Evolutionary conservation across 2,329 filamentous ascomycete genomes (phyloP).

Genomic region (Alternaria gansuensis): DNA sequence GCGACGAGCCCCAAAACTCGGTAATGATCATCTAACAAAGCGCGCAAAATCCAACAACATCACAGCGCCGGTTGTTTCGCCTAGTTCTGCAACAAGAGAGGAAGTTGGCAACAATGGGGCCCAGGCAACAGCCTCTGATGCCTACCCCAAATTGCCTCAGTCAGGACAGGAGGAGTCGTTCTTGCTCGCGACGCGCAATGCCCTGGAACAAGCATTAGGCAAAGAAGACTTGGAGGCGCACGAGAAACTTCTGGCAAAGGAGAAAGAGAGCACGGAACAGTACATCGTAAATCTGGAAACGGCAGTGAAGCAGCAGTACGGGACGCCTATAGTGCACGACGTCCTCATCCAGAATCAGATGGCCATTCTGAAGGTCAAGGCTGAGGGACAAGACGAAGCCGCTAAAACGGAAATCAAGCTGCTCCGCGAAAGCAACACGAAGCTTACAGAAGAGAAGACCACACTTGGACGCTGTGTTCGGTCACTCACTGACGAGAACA

Average conservation of each 20-base stretch:
- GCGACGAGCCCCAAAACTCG: neutral
- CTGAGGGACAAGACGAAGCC: neutral
- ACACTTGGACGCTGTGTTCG: neutral
- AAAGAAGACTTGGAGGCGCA: conserved; percentile 6
- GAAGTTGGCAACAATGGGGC: neutral
- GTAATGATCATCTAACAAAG: neutral
- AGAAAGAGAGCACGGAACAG: conserved; percentile 8
- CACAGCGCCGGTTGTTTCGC: neutral
- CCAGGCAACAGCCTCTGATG: neutral
- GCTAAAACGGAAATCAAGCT: conserved; percentile 11
- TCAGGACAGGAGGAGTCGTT: conserved; percentile 1
- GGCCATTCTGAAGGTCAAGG: conserved; percentile 7
- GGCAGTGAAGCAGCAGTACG: conserved; percentile 6
- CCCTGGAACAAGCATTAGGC: conserved; percentile 10
- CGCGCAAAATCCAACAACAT: neutral
- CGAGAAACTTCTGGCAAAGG: neutral
- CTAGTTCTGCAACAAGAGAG: neutral
- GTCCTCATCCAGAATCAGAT: conserved; percentile 1
- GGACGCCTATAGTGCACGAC: neutral
- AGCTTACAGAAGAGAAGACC: conserved; percentile 3
- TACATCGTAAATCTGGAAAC: conserved; percentile 13
- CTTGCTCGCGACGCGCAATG: conserved; percentile 7
- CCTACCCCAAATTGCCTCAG: neutral
- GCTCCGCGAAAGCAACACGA: conserved; percentile 7
- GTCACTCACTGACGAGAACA: neutral